These are phyloP conservation scores for Neofusicoccum cordaticola DNA, from an alignment of 2,329 filamentous ascomycete species.

Conservation along the genomic window DNA sequence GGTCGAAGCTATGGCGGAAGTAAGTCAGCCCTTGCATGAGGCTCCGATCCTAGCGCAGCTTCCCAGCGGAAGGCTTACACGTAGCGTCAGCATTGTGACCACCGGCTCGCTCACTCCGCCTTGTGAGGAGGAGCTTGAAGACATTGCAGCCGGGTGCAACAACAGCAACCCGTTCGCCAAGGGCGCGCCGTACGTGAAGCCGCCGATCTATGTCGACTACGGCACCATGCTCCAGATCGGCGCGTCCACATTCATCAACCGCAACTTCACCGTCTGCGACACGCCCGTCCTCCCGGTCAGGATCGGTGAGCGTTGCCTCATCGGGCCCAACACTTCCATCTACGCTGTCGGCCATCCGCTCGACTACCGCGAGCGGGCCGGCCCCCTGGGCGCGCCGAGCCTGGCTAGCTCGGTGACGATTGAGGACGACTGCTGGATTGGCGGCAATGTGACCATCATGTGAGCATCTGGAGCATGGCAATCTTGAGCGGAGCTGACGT, in stretches of 20 bases:
- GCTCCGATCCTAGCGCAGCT: not conserved
- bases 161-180: slow-evolving; percentile 6
- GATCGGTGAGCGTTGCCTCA: slow-evolving; percentile 52
- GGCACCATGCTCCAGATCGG: slow-evolving; percentile 64
- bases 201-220: slow-evolving; percentile 63
- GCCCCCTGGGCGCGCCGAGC: slow-evolving; percentile 12
- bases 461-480: not conserved
- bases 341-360: slow-evolving; percentile 54
- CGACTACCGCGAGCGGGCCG: slow-evolving; percentile 37
- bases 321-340: slow-evolving; percentile 53
- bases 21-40: slow-evolving; percentile 6
- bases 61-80: not conserved
- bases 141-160: not conserved
- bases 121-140: not conserved
- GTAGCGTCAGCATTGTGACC: slow-evolving; percentile 1
- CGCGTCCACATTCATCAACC: slow-evolving; percentile 63
- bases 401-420: slow-evolving; percentile 46
- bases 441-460: slow-evolving; percentile 55
- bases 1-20: slow-evolving; percentile 18
- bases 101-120: slow-evolving; percentile 9
- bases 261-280: slow-evolving; percentile 54
- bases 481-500: not conserved
- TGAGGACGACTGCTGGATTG: slow-evolving; percentile 46
- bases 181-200: slow-evolving; percentile 34
- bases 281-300: slow-evolving; percentile 46